Percentiles rank a stretch among this genome's conserved stretches.
These are phyloP conservation scores for Senna tora DNA, from an alignment of 306 rosid species.

Conservation along the genomic window DNA sequence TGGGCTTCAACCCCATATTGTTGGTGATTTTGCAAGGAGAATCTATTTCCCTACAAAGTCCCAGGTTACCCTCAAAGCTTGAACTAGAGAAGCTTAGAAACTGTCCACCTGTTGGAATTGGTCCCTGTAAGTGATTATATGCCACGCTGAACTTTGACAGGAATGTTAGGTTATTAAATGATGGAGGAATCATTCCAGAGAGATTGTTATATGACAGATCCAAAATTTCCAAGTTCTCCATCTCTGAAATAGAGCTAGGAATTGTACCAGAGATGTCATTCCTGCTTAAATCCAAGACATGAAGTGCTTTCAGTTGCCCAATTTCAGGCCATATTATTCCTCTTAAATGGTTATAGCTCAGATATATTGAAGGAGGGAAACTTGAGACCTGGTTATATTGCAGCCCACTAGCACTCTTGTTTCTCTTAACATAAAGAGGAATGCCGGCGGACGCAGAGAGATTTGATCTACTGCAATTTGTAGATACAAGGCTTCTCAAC, in stretches of 20 bases:
- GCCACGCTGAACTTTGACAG: slow-evolving; percentile 59
- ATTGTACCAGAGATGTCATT: slow-evolving; percentile 53
- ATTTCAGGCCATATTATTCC: slow-evolving; percentile 61
- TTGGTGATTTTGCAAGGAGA: slow-evolving; percentile 35
- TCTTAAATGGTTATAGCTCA: slow-evolving; percentile 47
- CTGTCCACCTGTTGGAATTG: slow-evolving; percentile 53
- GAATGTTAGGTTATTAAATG: slow-evolving; percentile 47
- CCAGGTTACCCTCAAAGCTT: slow-evolving; percentile 56
- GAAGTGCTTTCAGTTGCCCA: slow-evolving; percentile 52
- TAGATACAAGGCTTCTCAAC: slow-evolving; percentile 36
- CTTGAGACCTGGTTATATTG: slow-evolving; percentile 56
- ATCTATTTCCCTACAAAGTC: slow-evolving; percentile 20
- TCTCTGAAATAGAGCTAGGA: slow-evolving; percentile 40
- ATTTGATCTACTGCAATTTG: slow-evolving; percentile 36
- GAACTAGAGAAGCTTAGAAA: slow-evolving; percentile 55
- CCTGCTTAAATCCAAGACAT: slow-evolving; percentile 46
- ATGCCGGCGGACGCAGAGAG: slow-evolving; percentile 35
- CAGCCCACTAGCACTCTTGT: slow-evolving; percentile 37
- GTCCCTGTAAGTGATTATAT: slow-evolving; percentile 50
- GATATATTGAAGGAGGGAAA: slow-evolving; percentile 55
- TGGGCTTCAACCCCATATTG: slow-evolving; percentile 31
- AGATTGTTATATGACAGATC: slow-evolving; percentile 60
- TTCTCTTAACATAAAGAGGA: slow-evolving; percentile 52
- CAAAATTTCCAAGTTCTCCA: slow-evolving; percentile 55
- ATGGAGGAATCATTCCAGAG: slow-evolving; percentile 47